A percentile compares a stretch with the other conserved stretches of the same genome.
These are phyloP conservation scores for Amanita rubescens DNA, from an alignment of 768 basidiomycete species.

Conservation along the genomic window DNA sequence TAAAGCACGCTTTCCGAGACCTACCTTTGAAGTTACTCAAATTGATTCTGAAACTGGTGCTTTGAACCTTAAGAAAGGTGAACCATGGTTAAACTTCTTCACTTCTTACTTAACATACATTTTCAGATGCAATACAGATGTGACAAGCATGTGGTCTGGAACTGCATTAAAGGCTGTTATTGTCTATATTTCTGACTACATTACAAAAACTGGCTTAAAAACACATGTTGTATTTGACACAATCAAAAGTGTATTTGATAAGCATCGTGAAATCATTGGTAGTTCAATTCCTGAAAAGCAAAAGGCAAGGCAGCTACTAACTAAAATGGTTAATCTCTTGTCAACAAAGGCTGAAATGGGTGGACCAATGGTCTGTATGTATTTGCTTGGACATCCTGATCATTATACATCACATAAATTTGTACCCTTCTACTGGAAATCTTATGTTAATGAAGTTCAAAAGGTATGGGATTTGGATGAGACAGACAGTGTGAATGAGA, in stretches of 20 bases:
- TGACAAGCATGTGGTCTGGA: constrained; percentile 23
- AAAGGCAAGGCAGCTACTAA: constrained; percentile 10
- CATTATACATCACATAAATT: constrained; percentile 23
- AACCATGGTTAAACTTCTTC: constrained; percentile 24
- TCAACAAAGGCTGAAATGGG: constrained; percentile 21
- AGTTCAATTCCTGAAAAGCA: background rate
- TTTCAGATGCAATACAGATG: constrained; percentile 25
- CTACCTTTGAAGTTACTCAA: too few relatives aligned
- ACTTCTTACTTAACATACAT: constrained; percentile 18
- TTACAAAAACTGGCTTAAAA: constrained; percentile 22
- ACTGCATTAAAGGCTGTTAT: constrained; percentile 26
- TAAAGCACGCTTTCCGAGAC: too few relatives aligned
- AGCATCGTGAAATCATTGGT: constrained; percentile 9
- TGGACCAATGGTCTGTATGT: constrained; percentile 18
- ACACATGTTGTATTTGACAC: constrained; percentile 19
- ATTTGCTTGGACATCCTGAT: constrained; percentile 21
- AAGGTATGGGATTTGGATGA: background rate
- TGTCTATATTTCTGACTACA: constrained; percentile 26
- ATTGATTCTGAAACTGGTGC: constrained; percentile 17
- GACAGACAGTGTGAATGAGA: too few relatives aligned
- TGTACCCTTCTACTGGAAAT: constrained; percentile 20
- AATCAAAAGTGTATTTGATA: background rate
- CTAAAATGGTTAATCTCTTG: constrained; percentile 22
- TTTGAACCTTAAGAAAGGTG: constrained; percentile 20
- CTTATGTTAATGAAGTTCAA: constrained; percentile 3